Conservation (phyloP, 371 early-diverging fungal species). For the Phascolomyces articulosus region DNA sequence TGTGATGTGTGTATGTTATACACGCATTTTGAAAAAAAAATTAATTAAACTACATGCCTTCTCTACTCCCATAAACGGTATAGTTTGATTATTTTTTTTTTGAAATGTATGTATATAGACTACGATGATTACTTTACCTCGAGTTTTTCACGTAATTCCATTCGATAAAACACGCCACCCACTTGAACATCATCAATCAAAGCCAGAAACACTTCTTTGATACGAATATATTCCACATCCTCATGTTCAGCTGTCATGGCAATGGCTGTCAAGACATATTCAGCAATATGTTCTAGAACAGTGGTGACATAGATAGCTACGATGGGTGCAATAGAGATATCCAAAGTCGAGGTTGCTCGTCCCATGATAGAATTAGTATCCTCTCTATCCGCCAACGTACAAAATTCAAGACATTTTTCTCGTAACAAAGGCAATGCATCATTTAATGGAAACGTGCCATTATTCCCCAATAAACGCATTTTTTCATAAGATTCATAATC, state of each 20-base stretch:
- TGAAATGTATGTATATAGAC: no score
- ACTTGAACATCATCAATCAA: conserved; percentile 58
- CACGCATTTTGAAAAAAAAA: not conserved
- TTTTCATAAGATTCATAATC: conserved; percentile 51
- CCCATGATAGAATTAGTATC: conserved; percentile 22
- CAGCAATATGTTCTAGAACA: conserved; percentile 67
- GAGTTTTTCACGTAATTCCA: conserved; percentile 37
- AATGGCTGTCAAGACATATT: conserved; percentile 53
- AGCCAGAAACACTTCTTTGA: conserved; percentile 55
- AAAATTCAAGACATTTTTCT: conserved; percentile 62
- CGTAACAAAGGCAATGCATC: conserved; percentile 37
- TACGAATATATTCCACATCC: conserved; percentile 53
- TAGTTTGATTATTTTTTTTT: not conserved
- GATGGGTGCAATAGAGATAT: conserved; percentile 56
- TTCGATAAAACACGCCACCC: conserved; percentile 45
- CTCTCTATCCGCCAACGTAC: conserved; percentile 58
- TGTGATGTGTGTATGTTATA: not conserved
- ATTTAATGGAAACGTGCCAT: conserved; percentile 21
- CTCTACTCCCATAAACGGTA: not conserved
- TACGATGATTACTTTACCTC: conserved; percentile 28
- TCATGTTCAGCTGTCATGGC: conserved; percentile 56
- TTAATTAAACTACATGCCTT: not conserved
- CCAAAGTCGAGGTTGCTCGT: not conserved
- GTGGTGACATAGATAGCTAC: conserved; percentile 72
- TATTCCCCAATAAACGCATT: conserved; percentile 38